A percentile compares a stretch with the other conserved stretches of the same genome.
Conservation (phyloP, 257 asterid species). For the Solanum arcanum region DNA sequence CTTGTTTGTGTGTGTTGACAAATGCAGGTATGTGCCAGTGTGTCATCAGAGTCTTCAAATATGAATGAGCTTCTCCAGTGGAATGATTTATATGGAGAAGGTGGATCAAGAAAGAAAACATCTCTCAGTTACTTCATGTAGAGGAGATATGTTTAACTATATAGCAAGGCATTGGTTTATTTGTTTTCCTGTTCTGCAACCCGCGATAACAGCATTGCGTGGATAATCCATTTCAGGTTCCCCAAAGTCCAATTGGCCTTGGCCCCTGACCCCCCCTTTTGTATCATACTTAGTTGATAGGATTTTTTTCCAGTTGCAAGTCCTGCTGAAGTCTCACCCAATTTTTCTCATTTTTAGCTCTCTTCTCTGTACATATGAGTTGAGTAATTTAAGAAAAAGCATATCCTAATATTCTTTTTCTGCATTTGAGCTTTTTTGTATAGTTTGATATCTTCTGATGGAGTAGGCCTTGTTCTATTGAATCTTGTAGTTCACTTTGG, state of each 20-base stretch:
- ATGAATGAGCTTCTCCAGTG: conserved; percentile 71
- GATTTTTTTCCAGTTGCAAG: neutral
- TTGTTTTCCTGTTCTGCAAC: neutral
- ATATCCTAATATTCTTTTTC: neutral
- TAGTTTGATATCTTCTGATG: neutral
- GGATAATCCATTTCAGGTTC: conserved; percentile 23
- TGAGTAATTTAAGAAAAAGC: neutral
- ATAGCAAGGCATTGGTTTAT: neutral
- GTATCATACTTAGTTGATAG: conserved; percentile 17
- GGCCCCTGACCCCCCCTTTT: neutral
- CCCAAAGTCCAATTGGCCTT: conserved; percentile 8
- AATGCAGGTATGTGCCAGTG: conserved; percentile 66
- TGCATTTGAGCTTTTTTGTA: neutral
- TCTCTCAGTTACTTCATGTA: conserved; percentile 71
- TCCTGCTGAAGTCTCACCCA: neutral
- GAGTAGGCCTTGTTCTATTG: neutral
- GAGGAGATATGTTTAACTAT: neutral
- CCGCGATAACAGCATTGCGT: conserved; percentile 1
- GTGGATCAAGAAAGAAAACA: conserved; percentile 66
- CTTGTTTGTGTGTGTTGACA: neutral
- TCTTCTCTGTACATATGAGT: conserved; percentile 15
- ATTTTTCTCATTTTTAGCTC: neutral
- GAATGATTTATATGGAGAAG: conserved; percentile 77
- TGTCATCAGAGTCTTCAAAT: conserved; percentile 54
- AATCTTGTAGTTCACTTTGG: neutral